Conservation (phyloP, 208 protist genomes). For the Wallacemonas sp. region DNA sequence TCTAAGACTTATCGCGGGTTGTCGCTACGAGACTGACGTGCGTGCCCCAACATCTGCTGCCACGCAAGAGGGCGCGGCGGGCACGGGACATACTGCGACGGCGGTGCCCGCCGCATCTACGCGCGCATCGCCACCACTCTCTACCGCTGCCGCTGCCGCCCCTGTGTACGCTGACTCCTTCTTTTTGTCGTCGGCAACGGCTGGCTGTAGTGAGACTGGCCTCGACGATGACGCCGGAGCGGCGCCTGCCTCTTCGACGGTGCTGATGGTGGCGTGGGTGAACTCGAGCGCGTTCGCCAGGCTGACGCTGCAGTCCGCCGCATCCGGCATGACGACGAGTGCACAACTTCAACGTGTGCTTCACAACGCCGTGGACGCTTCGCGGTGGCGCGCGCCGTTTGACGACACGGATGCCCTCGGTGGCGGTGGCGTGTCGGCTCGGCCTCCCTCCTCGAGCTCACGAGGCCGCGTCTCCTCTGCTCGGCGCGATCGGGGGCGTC, state of each 20-base stretch:
- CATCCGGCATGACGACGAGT: not conserved
- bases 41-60: too few relatives aligned
- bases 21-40: not conserved
- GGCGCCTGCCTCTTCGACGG: not conserved
- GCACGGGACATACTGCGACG: too few relatives aligned
- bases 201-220: not conserved
- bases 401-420: not conserved
- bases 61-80: too few relatives aligned
- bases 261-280: conserved; percentile 11
- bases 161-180: conserved; percentile 6
- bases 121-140: not conserved
- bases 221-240: not conserved
- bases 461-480: not conserved
- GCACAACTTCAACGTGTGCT: not conserved
- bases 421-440: not conserved
- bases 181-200: not conserved
- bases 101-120: too few relatives aligned
- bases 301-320: not conserved
- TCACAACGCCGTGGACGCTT: not conserved
- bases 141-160: not conserved
- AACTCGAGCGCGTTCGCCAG: not conserved
- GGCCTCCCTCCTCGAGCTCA: not conserved
- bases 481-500: not conserved
- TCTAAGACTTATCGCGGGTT: not conserved
- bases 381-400: not conserved